phyloP scores from a whole-genome alignment of 306 rosid genomes.

The Trifolium repens region DNA sequence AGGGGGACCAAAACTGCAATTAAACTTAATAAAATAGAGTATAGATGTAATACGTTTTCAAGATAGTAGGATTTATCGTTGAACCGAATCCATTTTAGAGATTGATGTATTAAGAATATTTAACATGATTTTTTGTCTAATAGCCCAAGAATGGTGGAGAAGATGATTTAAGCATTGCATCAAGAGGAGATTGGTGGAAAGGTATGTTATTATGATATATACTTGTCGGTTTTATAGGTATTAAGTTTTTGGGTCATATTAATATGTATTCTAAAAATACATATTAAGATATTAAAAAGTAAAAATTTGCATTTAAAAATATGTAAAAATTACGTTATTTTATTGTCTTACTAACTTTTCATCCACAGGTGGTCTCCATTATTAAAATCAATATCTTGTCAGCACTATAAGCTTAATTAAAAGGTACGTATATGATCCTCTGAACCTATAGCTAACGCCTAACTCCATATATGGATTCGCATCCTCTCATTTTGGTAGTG shows the following conservation, averaged over 20 bases:
- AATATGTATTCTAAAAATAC: too few relatives aligned
- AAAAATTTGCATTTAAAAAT: too few relatives aligned
- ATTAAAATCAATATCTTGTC: conserved; percentile 48
- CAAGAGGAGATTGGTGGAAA: conserved; percentile 14
- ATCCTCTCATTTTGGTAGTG: too few relatives aligned
- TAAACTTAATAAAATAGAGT: too few relatives aligned
- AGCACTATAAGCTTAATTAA: conserved; percentile 27
- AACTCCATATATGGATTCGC: too few relatives aligned
- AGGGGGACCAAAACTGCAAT: too few relatives aligned
- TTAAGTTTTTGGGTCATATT: too few relatives aligned
- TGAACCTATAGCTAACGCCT: not conserved
- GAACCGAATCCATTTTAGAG: too few relatives aligned
- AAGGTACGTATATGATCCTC: conserved; percentile 54
- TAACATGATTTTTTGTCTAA: not conserved
- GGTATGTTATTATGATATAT: not conserved
- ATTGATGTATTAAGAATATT: too few relatives aligned
- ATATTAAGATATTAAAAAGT: too few relatives aligned
- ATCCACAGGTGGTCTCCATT: conserved; percentile 72
- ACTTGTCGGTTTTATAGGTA: not conserved
- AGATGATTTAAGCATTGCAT: not conserved
- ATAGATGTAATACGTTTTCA: too few relatives aligned
- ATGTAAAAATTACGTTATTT: not conserved
- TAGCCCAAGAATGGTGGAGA: not conserved
- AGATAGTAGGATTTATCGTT: too few relatives aligned
- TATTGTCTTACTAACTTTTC: conserved; percentile 36